Evolutionary conservation across 495 filamentous ascomycete species (phyloP).

Genomic region (Penicillium coprophilum): DNA sequence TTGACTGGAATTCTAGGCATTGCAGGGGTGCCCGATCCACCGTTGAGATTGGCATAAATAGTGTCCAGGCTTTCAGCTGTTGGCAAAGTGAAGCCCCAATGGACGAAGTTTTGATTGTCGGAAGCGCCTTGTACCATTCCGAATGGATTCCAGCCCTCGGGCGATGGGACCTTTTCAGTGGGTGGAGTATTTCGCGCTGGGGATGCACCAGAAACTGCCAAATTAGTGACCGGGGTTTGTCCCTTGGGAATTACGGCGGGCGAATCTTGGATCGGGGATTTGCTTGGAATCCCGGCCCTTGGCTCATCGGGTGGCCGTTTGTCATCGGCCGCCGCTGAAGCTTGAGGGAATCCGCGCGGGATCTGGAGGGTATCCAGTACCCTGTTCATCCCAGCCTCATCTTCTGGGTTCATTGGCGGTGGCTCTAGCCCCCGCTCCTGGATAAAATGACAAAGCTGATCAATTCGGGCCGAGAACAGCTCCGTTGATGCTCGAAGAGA

Average conservation of each 20-base stretch:
- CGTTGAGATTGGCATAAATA: slow-evolving; percentile 41
- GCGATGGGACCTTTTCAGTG: slow-evolving; percentile 18
- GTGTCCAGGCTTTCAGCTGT: slow-evolving; percentile 45
- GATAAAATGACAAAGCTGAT: slow-evolving; percentile 49
- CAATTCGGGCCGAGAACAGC: slow-evolving; percentile 47
- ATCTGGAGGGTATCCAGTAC: slow-evolving; percentile 49
- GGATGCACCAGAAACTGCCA: slow-evolving; percentile 10
- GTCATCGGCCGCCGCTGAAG: slow-evolving; percentile 1
- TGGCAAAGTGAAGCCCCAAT: slow-evolving; percentile 45
- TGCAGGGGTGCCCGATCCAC: neutral
- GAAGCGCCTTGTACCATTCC: slow-evolving; percentile 25
- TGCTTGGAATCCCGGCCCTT: neutral
- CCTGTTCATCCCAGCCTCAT: slow-evolving; percentile 45
- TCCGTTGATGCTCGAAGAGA: slow-evolving; percentile 50
- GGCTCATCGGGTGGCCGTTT: neutral
- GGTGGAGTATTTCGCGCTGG: slow-evolving; percentile 19
- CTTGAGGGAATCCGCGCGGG: slow-evolving; percentile 29
- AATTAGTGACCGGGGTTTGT: slow-evolving; percentile 12
- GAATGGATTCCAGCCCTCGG: slow-evolving; percentile 26
- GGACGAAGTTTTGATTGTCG: slow-evolving; percentile 30
- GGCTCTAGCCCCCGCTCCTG: slow-evolving; percentile 43
- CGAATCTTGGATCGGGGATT: slow-evolving; percentile 24
- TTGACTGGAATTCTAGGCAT: slow-evolving; percentile 21
- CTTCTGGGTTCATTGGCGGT: slow-evolving; percentile 45
- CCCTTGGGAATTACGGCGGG: slow-evolving; percentile 16